Percentiles rank a stretch among this genome's conserved stretches.
Conservation (phyloP, 148 eudicot genomes). For the Cornus kousa region DNA sequence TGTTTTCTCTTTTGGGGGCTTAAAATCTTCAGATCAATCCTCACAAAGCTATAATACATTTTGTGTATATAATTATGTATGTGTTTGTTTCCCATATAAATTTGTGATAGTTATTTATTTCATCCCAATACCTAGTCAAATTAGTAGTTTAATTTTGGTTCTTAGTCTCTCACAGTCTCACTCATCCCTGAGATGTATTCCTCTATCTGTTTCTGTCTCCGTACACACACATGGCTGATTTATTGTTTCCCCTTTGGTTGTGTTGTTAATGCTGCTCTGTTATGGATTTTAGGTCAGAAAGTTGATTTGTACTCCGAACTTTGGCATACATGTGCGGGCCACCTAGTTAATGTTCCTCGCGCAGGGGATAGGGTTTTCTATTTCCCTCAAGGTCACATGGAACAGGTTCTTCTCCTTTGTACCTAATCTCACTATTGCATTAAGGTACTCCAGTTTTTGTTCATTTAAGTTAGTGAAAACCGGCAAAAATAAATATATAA, state of each 20-base stretch:
- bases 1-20: too few relatives aligned
- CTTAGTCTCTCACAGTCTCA: neutral
- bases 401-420: constrained; percentile 14
- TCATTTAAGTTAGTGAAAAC: neutral
- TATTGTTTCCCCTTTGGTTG: neutral
- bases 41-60: neutral
- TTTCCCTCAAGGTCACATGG: constrained; percentile 20
- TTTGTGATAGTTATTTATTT: neutral
- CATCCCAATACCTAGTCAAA: neutral
- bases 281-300: constrained; percentile 2
- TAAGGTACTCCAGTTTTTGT: neutral
- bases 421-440: neutral
- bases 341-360: constrained; percentile 13
- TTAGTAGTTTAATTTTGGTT: neutral
- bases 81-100: neutral
- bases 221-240: neutral
- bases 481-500: neutral
- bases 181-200: neutral
- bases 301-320: constrained; percentile 5
- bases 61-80: neutral
- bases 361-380: constrained; percentile 14
- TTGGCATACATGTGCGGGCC: constrained; percentile 19
- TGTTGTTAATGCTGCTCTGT: neutral
- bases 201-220: neutral
- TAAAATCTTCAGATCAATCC: neutral